Conservation (phyloP, 768 basidiomycete genomes). For the Suillus spraguei region DNA sequence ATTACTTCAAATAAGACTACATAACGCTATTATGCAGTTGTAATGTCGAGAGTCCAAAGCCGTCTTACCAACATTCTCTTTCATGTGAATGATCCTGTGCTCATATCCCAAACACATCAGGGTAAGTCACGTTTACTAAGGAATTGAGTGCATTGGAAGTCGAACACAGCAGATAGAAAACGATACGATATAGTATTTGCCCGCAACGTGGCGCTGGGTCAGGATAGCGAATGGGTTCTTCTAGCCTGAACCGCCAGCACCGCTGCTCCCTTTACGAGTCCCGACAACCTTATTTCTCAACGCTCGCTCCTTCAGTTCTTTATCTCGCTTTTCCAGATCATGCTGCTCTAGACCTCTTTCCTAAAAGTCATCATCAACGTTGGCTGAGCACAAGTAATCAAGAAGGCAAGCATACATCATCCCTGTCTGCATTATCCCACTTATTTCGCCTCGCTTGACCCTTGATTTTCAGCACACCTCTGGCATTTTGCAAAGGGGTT, state of each 20-base stretch:
- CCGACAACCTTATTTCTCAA: constrained; percentile 82
- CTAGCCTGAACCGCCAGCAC: constrained; percentile 15
- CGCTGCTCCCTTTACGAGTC: constrained; percentile 56
- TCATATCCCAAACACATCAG: no score
- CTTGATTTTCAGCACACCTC: constrained; percentile 71
- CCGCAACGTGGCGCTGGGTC: background rate
- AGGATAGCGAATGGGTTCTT: background rate
- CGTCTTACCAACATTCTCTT: no score
- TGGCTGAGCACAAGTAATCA: background rate
- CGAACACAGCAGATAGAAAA: background rate
- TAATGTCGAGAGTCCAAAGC: no score
- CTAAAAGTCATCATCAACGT: constrained; percentile 5
- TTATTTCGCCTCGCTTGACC: constrained; percentile 67
- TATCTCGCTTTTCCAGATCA: constrained; percentile 72
- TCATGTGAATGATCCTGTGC: no score
- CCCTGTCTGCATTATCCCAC: constrained; percentile 43
- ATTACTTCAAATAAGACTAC: no score
- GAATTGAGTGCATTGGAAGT: constrained; percentile 3
- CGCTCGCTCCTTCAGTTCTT: constrained; percentile 79
- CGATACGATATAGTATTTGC: background rate
- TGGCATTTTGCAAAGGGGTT: constrained; percentile 33
- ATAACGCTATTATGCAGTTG: no score
- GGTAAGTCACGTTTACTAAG: no score
- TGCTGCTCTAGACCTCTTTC: constrained; percentile 21
- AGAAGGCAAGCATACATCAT: constrained; percentile 12